Conservation (phyloP, 2,329 filamentous ascomycete species). For the Calycina marina region DNA sequence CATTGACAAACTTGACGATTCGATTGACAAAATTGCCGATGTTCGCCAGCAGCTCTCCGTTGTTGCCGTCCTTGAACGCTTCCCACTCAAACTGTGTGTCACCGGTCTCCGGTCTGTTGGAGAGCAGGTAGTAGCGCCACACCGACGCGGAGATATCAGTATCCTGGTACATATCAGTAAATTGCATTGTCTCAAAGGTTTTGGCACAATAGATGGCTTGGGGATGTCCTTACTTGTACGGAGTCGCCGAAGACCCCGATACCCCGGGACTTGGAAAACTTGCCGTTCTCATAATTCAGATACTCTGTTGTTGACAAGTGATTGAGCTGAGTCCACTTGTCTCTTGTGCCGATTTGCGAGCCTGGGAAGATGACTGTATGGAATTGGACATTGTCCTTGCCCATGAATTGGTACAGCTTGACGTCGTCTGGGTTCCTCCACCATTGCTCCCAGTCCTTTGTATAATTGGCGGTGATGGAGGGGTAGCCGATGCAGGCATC, state of each 20-base stretch:
- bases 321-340: conserved; percentile 82
- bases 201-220: too few species aligned
- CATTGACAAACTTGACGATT: conserved; percentile 60
- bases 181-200: too few species aligned
- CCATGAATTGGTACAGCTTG: conserved; percentile 84
- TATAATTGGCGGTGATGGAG: conserved; percentile 89
- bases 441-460: conserved; percentile 82
- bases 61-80: conserved; percentile 71
- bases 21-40: conserved; percentile 61
- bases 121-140: conserved; percentile 87
- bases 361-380: conserved; percentile 87
- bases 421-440: conserved; percentile 86
- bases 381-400: conserved; percentile 73
- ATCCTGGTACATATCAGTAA: too few species aligned
- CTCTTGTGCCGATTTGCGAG: conserved; percentile 67
- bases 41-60: conserved; percentile 70
- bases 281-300: conserved; percentile 75
- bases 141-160: conserved; percentile 75
- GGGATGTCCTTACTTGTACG: too few species aligned
- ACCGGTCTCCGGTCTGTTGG: conserved; percentile 69
- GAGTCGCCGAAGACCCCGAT: conserved; percentile 87
- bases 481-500: conserved; percentile 88
- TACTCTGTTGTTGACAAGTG: conserved; percentile 84
- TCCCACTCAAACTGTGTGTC: conserved; percentile 88
- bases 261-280: conserved; percentile 84